These are phyloP conservation scores for Trichoderma afroharzianum DNA, from an alignment of 2,329 filamentous ascomycete genomes.

Conservation along the genomic window DNA sequence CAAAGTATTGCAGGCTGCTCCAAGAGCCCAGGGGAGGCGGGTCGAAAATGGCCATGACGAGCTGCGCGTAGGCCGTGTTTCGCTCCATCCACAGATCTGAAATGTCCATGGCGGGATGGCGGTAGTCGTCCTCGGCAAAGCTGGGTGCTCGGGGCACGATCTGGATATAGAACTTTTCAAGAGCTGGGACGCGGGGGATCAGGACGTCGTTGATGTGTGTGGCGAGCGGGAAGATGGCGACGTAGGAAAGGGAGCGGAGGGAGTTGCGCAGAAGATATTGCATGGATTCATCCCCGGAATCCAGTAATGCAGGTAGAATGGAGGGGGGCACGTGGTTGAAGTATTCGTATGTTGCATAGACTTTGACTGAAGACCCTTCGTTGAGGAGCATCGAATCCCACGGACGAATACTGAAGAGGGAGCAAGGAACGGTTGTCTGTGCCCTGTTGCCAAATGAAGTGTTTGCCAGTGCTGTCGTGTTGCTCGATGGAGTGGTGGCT, in stretches of 20 bases:
- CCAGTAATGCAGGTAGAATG: constrained; percentile 52
- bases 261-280: constrained; percentile 32
- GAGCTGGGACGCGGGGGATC: constrained; percentile 44
- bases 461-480: background rate
- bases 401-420: constrained; percentile 55
- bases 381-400: constrained; percentile 68
- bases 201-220: constrained; percentile 54
- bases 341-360: constrained; percentile 69
- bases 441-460: too few relatives aligned
- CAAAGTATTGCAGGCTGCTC: constrained; percentile 44
- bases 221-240: constrained; percentile 64
- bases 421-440: constrained; percentile 27
- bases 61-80: constrained; percentile 45
- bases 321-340: constrained; percentile 62
- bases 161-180: constrained; percentile 55
- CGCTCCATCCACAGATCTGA: constrained; percentile 53
- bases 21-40: constrained; percentile 31
- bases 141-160: constrained; percentile 38
- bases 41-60: constrained; percentile 41
- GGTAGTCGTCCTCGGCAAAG: constrained; percentile 34
- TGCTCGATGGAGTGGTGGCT: background rate
- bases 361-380: constrained; percentile 70
- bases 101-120: constrained; percentile 38
- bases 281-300: constrained; percentile 38
- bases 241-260: constrained; percentile 53